Base-by-base conservation (phyloP, 2,329 filamentous ascomycete species). In the Mollisiaceae sp. region DNA sequence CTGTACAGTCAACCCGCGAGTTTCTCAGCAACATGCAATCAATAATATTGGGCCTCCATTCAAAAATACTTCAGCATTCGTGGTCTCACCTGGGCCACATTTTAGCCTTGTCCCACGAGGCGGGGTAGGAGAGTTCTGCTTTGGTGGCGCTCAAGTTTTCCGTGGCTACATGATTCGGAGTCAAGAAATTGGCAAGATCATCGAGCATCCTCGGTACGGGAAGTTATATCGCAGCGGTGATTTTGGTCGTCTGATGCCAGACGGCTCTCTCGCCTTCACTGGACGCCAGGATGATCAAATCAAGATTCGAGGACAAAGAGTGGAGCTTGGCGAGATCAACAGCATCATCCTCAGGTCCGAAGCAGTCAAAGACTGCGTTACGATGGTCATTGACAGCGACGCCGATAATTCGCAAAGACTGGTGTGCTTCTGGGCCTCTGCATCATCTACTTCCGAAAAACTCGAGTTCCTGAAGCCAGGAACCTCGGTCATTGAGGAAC, bases 151-250 rank as follows among this genome's bases (percentile, higher is more conserved):
- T 58, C 93, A 97, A 77, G 87, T 97, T 5, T 89, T 87, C 50
- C 82, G 84, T 45, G 92, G 92, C 1, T 97, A 94, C 73, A 81
- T 95, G 35, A 87, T 89, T 64, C 82, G 85, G 76, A 82, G 84
- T 3, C 78, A 91, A 47, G 92, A 90, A 0, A 77, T 80, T 0
- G 78, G 82, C 14, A 92, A 89, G 71, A 92, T 97, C 65, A 82
- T 94, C 57, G 69, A 86, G 0, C 91, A 96, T 73, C 83, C 88
- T 0, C 67, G 75, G 0, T 90, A 87, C 74, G 93, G 93, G 1
- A 86, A 88, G 1, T 78, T 97, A 0, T 97, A 97, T 74, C 86
- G 91, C 14, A 93, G 90, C 39, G 93, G 94, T 0, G 93, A 97
- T 72, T 83, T 92, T 71, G 94, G 93, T 0, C 84, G 92, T 22